Conservation (phyloP, 2,329 filamentous ascomycete genomes). For the Macroventuria anomochaeta region DNA sequence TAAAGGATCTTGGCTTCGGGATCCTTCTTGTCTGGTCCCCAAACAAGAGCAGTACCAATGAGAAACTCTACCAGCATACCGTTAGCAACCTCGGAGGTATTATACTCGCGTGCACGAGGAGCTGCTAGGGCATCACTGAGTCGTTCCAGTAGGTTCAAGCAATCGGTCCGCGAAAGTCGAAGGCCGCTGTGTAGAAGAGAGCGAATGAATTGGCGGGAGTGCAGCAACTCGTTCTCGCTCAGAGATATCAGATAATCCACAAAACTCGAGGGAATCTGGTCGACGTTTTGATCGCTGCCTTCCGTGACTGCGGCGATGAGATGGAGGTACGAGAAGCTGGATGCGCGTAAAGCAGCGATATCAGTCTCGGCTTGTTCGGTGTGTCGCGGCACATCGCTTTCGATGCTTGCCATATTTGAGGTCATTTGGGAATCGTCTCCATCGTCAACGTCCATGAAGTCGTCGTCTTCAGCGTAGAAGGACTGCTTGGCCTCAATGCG, state of each 20-base stretch:
- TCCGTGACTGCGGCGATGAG: conserved; percentile 34
- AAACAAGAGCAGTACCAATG: conserved; percentile 37
- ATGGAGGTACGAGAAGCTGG: conserved; percentile 37
- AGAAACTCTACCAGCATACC: conserved; percentile 45
- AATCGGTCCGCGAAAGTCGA: conserved; percentile 30
- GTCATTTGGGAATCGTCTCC: conserved; percentile 68
- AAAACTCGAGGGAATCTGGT: conserved; percentile 35
- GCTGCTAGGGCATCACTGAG: conserved; percentile 42
- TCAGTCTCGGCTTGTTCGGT: conserved; percentile 40
- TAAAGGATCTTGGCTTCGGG: conserved; percentile 54
- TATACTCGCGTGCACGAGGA: conserved; percentile 44
- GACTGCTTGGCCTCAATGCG: conserved; percentile 42
- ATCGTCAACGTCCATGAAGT: conserved; percentile 72
- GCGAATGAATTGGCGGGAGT: conserved; percentile 38
- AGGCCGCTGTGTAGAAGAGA: conserved; percentile 34
- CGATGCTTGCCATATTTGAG: conserved; percentile 48
- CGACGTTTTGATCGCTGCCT: conserved; percentile 11
- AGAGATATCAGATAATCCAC: conserved; percentile 37
- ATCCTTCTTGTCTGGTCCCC: conserved; percentile 32
- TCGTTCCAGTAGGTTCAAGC: conserved; percentile 38
- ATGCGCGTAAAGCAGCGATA: conserved; percentile 38
- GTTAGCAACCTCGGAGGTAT: conserved; percentile 49
- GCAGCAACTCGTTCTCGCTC: conserved; percentile 39
- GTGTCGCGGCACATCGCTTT: conserved; percentile 56
- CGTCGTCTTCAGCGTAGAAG: conserved; percentile 50